phyloP scores from a whole-genome alignment of 352 stramenopile species.

The Pythium biforme region DNA sequence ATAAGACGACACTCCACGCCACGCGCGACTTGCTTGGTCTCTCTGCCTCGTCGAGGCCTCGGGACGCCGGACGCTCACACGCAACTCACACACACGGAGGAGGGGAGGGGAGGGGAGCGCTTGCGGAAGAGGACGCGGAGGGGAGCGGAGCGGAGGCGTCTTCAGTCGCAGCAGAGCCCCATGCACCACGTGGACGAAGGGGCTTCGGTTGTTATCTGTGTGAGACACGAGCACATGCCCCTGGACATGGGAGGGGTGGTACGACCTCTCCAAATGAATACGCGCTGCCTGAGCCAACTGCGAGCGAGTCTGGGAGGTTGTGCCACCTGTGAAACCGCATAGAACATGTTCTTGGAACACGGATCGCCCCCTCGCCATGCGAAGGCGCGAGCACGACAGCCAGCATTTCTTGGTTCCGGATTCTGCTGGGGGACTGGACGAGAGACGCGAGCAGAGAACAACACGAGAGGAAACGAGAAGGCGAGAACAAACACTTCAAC shows the following conservation, averaged over 20 bases:
- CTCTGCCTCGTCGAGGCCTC: too few species aligned
- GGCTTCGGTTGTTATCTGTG: conserved; percentile 1
- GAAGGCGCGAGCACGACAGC: conserved; percentile 4
- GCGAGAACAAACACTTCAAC: conserved; percentile 5
- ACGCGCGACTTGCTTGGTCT: too few species aligned
- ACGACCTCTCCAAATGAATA: conserved; percentile 12
- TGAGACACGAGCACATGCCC: conserved; percentile 23
- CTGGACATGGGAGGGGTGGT: conserved; percentile 1
- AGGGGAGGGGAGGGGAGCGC: neutral
- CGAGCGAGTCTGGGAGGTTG: conserved; percentile 3
- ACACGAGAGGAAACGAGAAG: neutral
- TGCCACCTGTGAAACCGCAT: conserved; percentile 10
- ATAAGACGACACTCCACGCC: too few species aligned
- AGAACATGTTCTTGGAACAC: conserved; percentile 20
- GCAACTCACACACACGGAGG: neutral
- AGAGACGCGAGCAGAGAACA: conserved; percentile 3
- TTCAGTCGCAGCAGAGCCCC: neutral
- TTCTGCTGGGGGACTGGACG: neutral
- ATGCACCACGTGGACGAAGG: conserved; percentile 14
- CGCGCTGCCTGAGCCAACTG: neutral
- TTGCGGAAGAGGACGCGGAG: neutral
- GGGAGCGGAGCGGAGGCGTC: neutral
- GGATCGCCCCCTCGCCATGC: conserved; percentile 12
- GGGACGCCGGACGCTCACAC: neutral
- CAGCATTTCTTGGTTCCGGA: neutral